These are phyloP conservation scores for Ganoderma sinense DNA, from an alignment of 1,284 basidiomycete species.

Conservation along the genomic window DNA sequence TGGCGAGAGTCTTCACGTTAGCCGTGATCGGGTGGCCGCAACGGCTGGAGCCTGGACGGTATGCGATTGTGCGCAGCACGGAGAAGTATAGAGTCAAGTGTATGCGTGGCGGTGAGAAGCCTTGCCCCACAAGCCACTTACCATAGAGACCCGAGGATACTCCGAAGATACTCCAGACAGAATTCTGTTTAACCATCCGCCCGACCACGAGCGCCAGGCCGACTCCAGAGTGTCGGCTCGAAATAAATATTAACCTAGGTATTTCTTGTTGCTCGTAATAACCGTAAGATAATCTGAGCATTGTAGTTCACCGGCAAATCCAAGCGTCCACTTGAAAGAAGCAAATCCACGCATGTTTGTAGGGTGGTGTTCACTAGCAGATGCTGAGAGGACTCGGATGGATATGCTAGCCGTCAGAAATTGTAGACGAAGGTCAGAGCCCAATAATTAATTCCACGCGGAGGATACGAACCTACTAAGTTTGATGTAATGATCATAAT, in stretches of 20 bases:
- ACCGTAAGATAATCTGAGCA: too few species aligned
- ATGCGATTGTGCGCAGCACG: conserved; percentile 36
- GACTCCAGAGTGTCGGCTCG: background rate
- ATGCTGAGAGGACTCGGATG: too few species aligned
- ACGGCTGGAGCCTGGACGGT: conserved; percentile 35
- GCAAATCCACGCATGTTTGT: too few species aligned
- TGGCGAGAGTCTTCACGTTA: conserved; percentile 62
- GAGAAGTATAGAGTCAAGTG: conserved; percentile 40
- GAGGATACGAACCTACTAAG: too few species aligned
- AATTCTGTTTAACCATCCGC: background rate
- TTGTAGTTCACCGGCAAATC: too few species aligned
- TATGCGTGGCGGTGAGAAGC: conserved; percentile 31
- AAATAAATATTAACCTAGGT: background rate
- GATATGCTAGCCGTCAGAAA: too few species aligned
- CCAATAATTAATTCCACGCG: too few species aligned
- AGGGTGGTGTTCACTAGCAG: too few species aligned
- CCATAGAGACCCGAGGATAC: background rate
- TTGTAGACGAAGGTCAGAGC: too few species aligned
- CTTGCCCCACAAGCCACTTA: background rate
- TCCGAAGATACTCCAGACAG: background rate
- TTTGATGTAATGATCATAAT: background rate
- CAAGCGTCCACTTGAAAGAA: too few species aligned
- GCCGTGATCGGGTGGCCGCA: conserved; percentile 48
- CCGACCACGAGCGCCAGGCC: background rate
- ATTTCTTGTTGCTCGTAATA: too few species aligned